Evolutionary conservation across 345 rosid genomes (phyloP), one percentile per base, ranked within the genome.

Genomic region (Heritiera fomes): DNA sequence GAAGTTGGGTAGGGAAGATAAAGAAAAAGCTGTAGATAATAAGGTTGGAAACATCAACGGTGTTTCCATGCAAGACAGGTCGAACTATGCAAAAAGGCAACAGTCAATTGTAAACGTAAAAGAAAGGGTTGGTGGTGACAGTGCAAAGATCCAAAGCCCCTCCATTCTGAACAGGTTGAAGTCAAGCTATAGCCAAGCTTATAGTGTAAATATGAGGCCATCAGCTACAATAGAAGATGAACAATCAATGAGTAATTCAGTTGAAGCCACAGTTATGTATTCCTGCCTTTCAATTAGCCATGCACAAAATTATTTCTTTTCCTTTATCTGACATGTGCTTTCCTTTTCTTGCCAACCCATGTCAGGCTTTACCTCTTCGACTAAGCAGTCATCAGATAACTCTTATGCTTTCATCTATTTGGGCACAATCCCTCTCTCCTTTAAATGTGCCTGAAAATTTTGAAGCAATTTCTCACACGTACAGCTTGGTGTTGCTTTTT

Each of bases 401-500:
- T 15, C 85, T 90, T 72, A 75, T 89, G 81, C 89, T 92, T 84
- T 89, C 94, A 53, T 92, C 94, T 32, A 80, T 89, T 53, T 90
- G 94, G 97, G 94, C 84, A 79, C 97, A 89, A 77, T 90, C 94
- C 32, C 75, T 92, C 60, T 90, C 87, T 78, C 93, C 91, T 79
- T 75, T 83, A 80, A 92, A 92, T 84, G 80, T 76, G 75, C 93
- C 94, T 79, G 85, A 86, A 78, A 92, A 90, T 75, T 90, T 88
- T 85, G 94, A 90, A 90, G 97, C 94, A 61, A 87, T 92, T 86
- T 92, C 97, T 82, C 88, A 90, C 83, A 89, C 92, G 74, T 92
- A 83, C 81, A 84, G 92, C 83, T 81, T 92, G 79, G 87, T 87
- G 78, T 79, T 88, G 82, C 84, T 87, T 38, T 88, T 89, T 90